Evolutionary conservation across 768 basidiomycete species (phyloP), one percentile per base, ranked within the genome.

Genomic region (Infundibulicybe gibba): DNA sequence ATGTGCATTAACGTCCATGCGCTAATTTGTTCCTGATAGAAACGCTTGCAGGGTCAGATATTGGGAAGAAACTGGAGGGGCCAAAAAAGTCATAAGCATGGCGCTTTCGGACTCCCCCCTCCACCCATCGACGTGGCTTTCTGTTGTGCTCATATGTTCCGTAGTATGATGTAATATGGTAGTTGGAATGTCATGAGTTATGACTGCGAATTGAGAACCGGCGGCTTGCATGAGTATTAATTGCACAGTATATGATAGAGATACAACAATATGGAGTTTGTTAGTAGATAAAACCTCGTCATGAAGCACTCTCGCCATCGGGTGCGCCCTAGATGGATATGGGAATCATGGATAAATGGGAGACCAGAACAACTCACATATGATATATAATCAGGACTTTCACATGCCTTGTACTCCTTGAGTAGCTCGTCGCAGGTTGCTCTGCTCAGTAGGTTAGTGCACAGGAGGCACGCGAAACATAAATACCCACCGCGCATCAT

Each of bases 371-470:
- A 15, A 75, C 85, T 48, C 49, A 86, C 88, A 61, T 91, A 90
- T 57, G 87, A 80, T 55, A 97, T 92, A 65, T 98, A 98, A 60
- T 95, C 91, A 9, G 90, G 78, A 60, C 86, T 94, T 69, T 98
- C 94, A 65, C 93, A 95, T 43, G 95, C 94, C 58, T 90, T 87
- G 70, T 97, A 98, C 62, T 97, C 95, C 53, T 93, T 90, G 55
- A 94, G 68, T 14, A 97, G 66, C 56, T 93, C 90, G 44, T 91
- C 87, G 25, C 88, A 90, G 15, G 87, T 90, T 5, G 87, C 90
- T 48, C 91, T 92, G 56, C 16, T 40, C 21, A 17, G 8, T 31
- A n/a, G 20, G 40, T 38, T 47, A 44, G 33, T 2, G 35, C 40
- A 20, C 49, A 32, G 48, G 32, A 15, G 43, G 38, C 25, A 14